Percentiles rank a stretch among this genome's conserved stretches.
These are phyloP conservation scores for Candida pini DNA, from an alignment of 805 yeast species.

Conservation along the genomic window DNA sequence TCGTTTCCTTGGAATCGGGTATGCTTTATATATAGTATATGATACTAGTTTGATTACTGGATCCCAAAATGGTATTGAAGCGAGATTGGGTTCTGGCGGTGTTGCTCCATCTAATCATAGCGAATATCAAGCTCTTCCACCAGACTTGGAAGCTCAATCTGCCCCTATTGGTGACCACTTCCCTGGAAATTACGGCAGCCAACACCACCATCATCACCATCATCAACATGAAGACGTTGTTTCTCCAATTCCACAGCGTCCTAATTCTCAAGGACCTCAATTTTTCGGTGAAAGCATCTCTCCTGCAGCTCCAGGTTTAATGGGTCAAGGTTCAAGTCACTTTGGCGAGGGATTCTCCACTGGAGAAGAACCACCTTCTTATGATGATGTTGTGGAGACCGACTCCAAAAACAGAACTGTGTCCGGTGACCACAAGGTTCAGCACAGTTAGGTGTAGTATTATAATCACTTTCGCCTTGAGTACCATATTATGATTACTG, in stretches of 20 bases:
- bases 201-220: neutral
- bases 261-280: no score
- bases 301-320: no score
- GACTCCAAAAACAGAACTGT: constrained; percentile 5
- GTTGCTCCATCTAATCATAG: neutral
- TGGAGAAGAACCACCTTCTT: constrained; percentile 17
- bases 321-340: no score
- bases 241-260: constrained; percentile 7
- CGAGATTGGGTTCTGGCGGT: constrained; percentile 7
- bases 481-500: neutral
- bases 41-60: constrained; percentile 24
- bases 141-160: constrained; percentile 1
- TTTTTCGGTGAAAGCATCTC: no score
- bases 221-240: neutral
- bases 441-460: constrained; percentile 1
- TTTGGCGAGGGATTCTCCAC: neutral
- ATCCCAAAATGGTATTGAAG: constrained; percentile 12
- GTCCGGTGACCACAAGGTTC: constrained; percentile 23
- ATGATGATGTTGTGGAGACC: constrained; percentile 13
- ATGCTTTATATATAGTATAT: constrained; percentile 41
- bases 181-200: no score
- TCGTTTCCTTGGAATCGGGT: constrained; percentile 47
- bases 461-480: neutral
- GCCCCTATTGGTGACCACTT: no score
- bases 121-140: neutral